These are phyloP conservation scores for Pseudopyricularia javanii DNA, from an alignment of 2,329 filamentous ascomycete species.

Conservation along the genomic window DNA sequence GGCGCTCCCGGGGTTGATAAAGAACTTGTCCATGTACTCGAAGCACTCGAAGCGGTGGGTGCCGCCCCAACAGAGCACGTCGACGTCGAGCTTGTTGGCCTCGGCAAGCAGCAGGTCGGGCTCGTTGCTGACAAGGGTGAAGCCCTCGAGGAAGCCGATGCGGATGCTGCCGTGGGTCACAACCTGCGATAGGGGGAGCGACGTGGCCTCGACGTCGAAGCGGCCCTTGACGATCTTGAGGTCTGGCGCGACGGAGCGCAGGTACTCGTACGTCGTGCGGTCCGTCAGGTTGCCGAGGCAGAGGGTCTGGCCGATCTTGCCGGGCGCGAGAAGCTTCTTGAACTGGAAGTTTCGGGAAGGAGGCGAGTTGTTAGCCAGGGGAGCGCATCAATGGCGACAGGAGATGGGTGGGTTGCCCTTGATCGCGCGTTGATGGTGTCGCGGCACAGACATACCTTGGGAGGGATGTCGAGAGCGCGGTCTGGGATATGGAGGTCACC, in stretches of 20 bases:
- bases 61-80: constrained; percentile 57
- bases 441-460: constrained; percentile 49
- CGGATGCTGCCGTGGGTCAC: constrained; percentile 54
- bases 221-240: constrained; percentile 58
- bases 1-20: constrained; percentile 56
- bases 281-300: constrained; percentile 74
- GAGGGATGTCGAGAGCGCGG: constrained; percentile 77
- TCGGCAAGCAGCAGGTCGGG: constrained; percentile 55
- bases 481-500: constrained; percentile 92
- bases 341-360: constrained; percentile 38
- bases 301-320: constrained; percentile 72
- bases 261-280: constrained; percentile 69
- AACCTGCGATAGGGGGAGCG: constrained; percentile 51
- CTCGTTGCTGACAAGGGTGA: constrained; percentile 55
- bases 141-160: constrained; percentile 56
- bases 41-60: constrained; percentile 59
- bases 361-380: background rate
- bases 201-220: constrained; percentile 54
- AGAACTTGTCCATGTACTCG: constrained; percentile 65
- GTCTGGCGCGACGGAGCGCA: constrained; percentile 61
- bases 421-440: background rate
- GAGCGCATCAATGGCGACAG: background rate
- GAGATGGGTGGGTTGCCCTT: background rate
- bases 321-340: constrained; percentile 72
- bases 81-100: constrained; percentile 55